These are phyloP conservation scores for Wickerhamomyces queroliae DNA, from an alignment of 805 yeast species.

Conservation along the genomic window DNA sequence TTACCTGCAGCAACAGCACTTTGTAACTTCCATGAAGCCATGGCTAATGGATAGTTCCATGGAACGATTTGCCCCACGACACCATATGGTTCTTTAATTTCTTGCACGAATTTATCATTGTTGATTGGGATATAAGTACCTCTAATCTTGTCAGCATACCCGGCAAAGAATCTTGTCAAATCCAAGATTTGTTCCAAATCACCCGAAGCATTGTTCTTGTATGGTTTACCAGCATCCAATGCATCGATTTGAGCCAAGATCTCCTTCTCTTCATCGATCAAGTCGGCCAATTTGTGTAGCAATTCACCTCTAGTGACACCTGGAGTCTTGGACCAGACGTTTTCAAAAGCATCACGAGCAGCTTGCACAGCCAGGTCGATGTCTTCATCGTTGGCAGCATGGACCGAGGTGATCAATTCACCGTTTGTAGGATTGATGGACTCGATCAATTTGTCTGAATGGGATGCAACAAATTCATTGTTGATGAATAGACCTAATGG, in stretches of 20 bases:
- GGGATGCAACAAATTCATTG: slow-evolving; percentile 70
- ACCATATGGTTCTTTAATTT: slow-evolving; percentile 70
- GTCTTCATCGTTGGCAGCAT: slow-evolving; percentile 13
- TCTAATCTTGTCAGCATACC: slow-evolving; percentile 62
- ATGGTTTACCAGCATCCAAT: slow-evolving; percentile 73
- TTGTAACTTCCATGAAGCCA: slow-evolving; percentile 75
- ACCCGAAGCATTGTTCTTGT: slow-evolving; percentile 57
- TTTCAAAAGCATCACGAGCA: slow-evolving; percentile 55
- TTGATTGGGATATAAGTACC: slow-evolving; percentile 62
- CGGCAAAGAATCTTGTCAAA: slow-evolving; percentile 65
- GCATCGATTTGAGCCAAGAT: slow-evolving; percentile 65
- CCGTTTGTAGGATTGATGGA: slow-evolving; percentile 57
- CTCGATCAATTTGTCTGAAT: slow-evolving; percentile 48
- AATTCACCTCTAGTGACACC: slow-evolving; percentile 50
- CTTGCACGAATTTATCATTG: slow-evolving; percentile 61
- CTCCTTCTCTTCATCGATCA: slow-evolving; percentile 59
- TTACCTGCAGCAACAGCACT: slow-evolving; percentile 77
- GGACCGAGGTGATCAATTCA: slow-evolving; percentile 42
- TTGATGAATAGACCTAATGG: slow-evolving; percentile 89
- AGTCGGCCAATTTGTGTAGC: slow-evolving; percentile 58
- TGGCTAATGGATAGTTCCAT: slow-evolving; percentile 80
- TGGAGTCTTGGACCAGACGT: slow-evolving; percentile 60
- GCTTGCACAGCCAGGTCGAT: slow-evolving; percentile 25
- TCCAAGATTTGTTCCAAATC: slow-evolving; percentile 61
- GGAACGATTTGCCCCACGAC: slow-evolving; percentile 81